Evolutionary conservation across 192 early-diverging fungal species (phyloP), one percentile per base, ranked within the genome.

Genomic region (Coemansia sp.): DNA sequence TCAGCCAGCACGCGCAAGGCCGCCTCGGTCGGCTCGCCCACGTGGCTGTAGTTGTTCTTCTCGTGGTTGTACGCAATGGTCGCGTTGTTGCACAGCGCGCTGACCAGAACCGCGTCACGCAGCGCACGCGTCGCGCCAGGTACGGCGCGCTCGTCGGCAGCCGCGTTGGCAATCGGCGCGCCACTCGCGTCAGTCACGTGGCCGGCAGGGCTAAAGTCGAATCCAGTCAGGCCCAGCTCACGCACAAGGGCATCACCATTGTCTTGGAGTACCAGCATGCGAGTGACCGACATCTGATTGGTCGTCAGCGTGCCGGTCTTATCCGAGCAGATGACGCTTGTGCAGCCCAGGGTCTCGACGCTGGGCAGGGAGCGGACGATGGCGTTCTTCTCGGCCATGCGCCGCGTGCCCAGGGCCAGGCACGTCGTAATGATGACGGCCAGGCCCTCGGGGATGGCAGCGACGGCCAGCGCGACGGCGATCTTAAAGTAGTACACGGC

Each of bases 401-500:
- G 94, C 70, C 94, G 92, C 45, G 96, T 98, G 55, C 98, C 98
- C 50, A 99, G 88, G 46, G 98, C 95, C 69, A 99, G 84, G 73
- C 96, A 98, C 36, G 96, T 95, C 19, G 98, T 99, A 68, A 98
- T 98, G 66, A 99, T 94, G 40, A 94, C 98, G n/a, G 94, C 92
- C 36, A 99, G 85, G 62, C 98, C 98, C 86, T 99, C 98, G 68
- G 98, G 98, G 76, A 99, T 99, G 45, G 96, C 96, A 60, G 98
- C 96, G 24, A 99, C 96, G 38, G 96, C 98, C 61, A 99, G 86
- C 2, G 98, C 96, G 58, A 99, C 96, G 27, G 96, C 98, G 50
- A 98, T 98, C 85, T 98, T 98, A 83, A 99, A 99, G 86, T 98
- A 98, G 84, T 98, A 98, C 61, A 99, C 85, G 55, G 95, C 95